phyloP scores from a whole-genome alignment of 2,329 filamentous ascomycete species.

The Epichloe elymi region DNA sequence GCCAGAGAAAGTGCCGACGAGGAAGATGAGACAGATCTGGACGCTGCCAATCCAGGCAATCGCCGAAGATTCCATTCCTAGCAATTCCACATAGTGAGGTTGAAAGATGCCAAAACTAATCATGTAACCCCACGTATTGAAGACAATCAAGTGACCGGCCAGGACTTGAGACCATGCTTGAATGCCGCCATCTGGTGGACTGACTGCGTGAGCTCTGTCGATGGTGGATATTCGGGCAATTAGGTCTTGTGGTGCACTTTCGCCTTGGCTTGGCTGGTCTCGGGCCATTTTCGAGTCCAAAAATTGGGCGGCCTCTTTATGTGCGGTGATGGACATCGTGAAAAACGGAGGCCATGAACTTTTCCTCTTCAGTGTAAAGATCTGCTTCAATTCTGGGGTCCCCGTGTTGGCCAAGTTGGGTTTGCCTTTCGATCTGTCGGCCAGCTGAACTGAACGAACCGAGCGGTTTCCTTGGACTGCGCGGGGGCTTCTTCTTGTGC shows the following conservation, averaged over 20 bases:
- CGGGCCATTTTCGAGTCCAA: background rate
- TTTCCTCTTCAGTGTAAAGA: no score
- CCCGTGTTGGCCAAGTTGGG: no score
- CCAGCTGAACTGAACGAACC: no score
- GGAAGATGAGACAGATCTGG: constrained; percentile 29
- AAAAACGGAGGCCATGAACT: background rate
- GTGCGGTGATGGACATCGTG: constrained; percentile 11
- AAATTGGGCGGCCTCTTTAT: background rate
- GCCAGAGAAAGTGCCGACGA: constrained; percentile 28
- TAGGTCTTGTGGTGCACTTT: background rate
- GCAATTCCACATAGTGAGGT: constrained; percentile 23
- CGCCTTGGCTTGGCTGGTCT: background rate
- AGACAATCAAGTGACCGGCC: constrained; percentile 23
- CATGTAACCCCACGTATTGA: constrained; percentile 25
- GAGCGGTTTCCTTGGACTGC: no score
- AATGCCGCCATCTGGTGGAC: constrained; percentile 23
- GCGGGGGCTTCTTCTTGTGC: no score
- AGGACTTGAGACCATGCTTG: constrained; percentile 26
- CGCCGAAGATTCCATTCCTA: constrained; percentile 20
- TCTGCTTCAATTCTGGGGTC: no score
- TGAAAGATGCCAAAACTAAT: constrained; percentile 27
- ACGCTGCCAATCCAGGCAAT: constrained; percentile 38
- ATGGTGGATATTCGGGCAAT: background rate
- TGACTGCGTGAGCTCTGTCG: constrained; percentile 1
- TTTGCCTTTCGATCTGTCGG: no score